Conservation (phyloP, 441 rosid species). For the Populus hybrid region DNA sequence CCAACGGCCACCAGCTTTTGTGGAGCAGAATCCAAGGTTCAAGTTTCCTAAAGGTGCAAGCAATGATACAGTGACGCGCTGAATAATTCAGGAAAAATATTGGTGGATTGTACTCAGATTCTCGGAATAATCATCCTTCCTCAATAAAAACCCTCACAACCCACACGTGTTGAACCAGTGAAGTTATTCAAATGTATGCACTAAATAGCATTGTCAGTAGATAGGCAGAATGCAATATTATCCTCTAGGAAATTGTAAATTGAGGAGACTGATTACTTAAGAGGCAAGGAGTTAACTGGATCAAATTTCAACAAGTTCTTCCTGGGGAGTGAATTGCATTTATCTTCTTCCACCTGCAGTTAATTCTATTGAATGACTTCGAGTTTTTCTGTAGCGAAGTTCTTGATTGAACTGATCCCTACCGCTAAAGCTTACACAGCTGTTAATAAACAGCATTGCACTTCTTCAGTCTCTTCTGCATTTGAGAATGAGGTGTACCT, state of each 20-base stretch:
- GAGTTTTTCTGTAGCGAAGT: neutral
- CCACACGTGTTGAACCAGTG: neutral
- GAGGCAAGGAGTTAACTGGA: neutral
- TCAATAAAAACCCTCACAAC: slow-evolving; percentile 9
- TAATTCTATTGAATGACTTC: neutral
- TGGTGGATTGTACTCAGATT: slow-evolving; percentile 4
- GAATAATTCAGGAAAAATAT: slow-evolving; percentile 1
- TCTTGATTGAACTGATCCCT: slow-evolving; percentile 4
- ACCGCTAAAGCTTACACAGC: neutral
- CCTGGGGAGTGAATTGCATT: neutral
- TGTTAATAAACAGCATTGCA: neutral
- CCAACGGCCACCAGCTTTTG: slow-evolving; percentile 62
- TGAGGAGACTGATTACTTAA: neutral
- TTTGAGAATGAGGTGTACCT: neutral
- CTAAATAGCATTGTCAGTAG: neutral
- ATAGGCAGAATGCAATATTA: neutral
- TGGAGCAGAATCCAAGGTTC: slow-evolving; percentile 71
- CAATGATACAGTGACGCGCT: slow-evolving; percentile 38
- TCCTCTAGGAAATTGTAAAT: neutral
- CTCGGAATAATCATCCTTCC: slow-evolving; percentile 12
- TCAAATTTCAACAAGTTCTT: neutral
- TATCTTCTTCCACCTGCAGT: neutral
- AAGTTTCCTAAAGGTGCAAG: slow-evolving; percentile 45
- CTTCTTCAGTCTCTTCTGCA: neutral
- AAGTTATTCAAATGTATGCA: neutral